Conservation (phyloP, 2,329 filamentous ascomycete species). For the Ophiostoma triangulosporum region DNA sequence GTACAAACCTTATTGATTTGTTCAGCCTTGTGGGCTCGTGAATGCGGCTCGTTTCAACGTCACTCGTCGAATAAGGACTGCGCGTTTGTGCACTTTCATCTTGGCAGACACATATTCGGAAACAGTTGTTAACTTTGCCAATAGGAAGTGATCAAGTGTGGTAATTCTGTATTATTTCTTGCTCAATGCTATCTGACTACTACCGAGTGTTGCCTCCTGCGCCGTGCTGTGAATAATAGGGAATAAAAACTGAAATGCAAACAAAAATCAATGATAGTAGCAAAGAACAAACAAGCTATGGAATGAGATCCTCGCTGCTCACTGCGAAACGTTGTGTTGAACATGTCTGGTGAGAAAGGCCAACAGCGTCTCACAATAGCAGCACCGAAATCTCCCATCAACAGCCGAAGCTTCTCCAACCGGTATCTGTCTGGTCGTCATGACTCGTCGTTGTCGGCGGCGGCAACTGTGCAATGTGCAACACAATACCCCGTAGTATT, state of each 20-base stretch:
- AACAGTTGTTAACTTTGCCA: too few species aligned
- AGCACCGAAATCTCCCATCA: too few species aligned
- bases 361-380: neutral
- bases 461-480: neutral
- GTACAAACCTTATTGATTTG: neutral
- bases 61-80: too few species aligned
- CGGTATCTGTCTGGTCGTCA: slow-evolving; percentile 1
- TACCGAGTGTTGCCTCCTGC: neutral
- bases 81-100: neutral
- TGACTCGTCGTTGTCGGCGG: slow-evolving; percentile 4
- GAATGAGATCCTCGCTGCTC: neutral
- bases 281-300: neutral
- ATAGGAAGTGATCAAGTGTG: neutral
- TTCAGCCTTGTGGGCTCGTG: neutral
- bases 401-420: neutral
- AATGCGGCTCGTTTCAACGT: neutral
- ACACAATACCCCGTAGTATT: slow-evolving; percentile 4
- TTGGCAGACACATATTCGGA: too few species aligned
- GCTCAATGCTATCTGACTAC: neutral
- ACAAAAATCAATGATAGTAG: neutral
- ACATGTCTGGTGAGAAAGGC: too few species aligned
- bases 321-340: too few species aligned
- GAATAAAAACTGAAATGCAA: neutral
- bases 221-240: neutral
- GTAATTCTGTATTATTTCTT: neutral